phyloP scores from a whole-genome alignment of 2,329 filamentous ascomycete species.

The Colletotrichum tofieldiae region DNA sequence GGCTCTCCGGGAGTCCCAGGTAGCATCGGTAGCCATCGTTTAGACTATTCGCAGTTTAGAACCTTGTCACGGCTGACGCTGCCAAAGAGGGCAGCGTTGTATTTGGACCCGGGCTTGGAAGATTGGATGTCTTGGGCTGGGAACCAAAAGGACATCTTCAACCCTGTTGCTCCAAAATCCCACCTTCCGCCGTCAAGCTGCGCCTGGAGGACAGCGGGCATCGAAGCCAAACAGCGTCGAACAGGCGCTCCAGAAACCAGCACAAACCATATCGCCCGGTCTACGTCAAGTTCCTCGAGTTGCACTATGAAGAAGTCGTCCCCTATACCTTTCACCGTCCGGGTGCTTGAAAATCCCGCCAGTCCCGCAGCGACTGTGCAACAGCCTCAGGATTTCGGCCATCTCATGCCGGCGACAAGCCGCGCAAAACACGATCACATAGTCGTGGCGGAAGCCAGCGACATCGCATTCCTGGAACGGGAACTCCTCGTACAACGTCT shows the following conservation, averaged over 20 bases:
- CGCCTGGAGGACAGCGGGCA: conserved; percentile 18
- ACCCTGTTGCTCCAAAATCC: background rate
- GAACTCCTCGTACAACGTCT: conserved; percentile 53
- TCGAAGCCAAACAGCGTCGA: conserved; percentile 10
- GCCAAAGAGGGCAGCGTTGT: background rate
- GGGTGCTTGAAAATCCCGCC: conserved; percentile 33
- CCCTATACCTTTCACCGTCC: conserved; percentile 37
- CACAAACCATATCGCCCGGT: background rate
- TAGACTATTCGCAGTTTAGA: background rate
- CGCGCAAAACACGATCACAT: conserved; percentile 51
- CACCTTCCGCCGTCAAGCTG: background rate
- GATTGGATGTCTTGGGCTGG: background rate
- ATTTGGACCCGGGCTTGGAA: background rate
- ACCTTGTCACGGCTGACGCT: background rate
- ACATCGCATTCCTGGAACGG: conserved; percentile 46
- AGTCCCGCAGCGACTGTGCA: conserved; percentile 8
- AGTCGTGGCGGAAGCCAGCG: conserved; percentile 43
- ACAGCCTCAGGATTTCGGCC: conserved; percentile 34
- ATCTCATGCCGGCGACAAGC: conserved; percentile 50
- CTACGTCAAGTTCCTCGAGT: conserved; percentile 2
- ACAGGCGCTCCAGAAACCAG: conserved; percentile 5
- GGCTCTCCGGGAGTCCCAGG: background rate
- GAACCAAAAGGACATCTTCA: background rate
- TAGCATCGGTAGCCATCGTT: conserved; percentile 1
- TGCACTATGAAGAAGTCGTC: conserved; percentile 31